A percentile compares a stretch with the other conserved stretches of the same genome.
These are phyloP conservation scores for Cladosporium phlei DNA, from an alignment of 2,329 filamentous ascomycete species.

Conservation along the genomic window DNA sequence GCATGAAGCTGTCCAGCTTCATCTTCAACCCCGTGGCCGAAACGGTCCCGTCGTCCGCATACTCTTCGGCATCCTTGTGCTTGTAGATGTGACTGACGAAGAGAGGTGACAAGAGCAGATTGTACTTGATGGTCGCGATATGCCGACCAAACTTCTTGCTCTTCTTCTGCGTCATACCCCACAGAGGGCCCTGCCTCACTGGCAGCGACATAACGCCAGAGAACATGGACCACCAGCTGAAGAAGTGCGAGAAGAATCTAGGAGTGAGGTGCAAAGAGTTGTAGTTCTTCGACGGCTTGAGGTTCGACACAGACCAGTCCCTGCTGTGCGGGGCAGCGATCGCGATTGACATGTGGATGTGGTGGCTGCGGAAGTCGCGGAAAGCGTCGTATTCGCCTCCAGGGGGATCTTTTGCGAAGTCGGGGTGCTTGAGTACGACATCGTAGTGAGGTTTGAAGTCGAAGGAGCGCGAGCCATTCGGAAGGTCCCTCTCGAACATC, in stretches of 20 bases:
- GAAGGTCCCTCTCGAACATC: slow-evolving; percentile 82
- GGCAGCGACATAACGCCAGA: slow-evolving; percentile 91
- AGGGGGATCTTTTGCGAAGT: slow-evolving; percentile 58
- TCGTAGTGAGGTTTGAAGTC: slow-evolving; percentile 90
- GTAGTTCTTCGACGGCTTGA: slow-evolving; percentile 79
- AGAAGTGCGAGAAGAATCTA: slow-evolving; percentile 97
- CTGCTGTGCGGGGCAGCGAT: slow-evolving; percentile 81
- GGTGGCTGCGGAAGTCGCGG: slow-evolving; percentile 89
- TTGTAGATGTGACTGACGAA: slow-evolving; percentile 98
- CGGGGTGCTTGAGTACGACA: slow-evolving; percentile 76
- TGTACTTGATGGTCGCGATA: slow-evolving; percentile 98
- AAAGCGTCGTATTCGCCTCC: slow-evolving; percentile 78
- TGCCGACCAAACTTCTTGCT: slow-evolving; percentile 98
- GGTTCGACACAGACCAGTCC: slow-evolving; percentile 74
- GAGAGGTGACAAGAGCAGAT: slow-evolving; percentile 80
- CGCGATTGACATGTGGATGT: slow-evolving; percentile 92
- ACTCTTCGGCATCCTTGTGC: slow-evolving; percentile 91
- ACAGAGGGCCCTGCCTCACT: slow-evolving; percentile 84
- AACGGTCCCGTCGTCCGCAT: slow-evolving; percentile 63
- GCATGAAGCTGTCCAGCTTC: slow-evolving; percentile 91
- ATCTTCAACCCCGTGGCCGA: slow-evolving; percentile 96
- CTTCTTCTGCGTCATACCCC: slow-evolving; percentile 88
- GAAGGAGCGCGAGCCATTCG: slow-evolving; percentile 69
- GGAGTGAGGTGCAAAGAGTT: slow-evolving; percentile 94
- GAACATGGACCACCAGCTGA: slow-evolving; percentile 95